phyloP scores from a whole-genome alignment of 2,329 filamentous ascomycete species.

The Kalmusia sp. region DNA sequence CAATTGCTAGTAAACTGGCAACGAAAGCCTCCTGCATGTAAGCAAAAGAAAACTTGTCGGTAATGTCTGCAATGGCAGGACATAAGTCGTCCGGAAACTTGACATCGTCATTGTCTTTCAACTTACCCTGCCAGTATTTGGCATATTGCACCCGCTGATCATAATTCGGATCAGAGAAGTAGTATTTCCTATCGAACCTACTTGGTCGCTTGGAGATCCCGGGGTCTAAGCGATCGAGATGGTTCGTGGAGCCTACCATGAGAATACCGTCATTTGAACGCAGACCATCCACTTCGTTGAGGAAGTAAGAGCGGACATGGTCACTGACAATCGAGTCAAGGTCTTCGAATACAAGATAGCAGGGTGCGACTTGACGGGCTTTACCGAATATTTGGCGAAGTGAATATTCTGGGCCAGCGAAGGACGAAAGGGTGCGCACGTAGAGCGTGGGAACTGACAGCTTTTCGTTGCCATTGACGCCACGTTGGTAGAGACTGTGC shows the following conservation, averaged over 20 bases:
- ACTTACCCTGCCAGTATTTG: constrained; percentile 53
- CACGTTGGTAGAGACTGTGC: constrained; percentile 64
- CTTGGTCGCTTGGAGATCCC: constrained; percentile 61
- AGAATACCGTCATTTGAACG: constrained; percentile 74
- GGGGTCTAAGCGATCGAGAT: constrained; percentile 70
- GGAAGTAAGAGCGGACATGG: constrained; percentile 69
- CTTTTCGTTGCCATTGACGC: constrained; percentile 41
- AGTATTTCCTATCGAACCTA: constrained; percentile 57
- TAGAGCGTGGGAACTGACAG: constrained; percentile 60
- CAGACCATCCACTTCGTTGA: constrained; percentile 76
- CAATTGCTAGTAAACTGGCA: constrained; percentile 47
- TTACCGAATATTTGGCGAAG: constrained; percentile 50
- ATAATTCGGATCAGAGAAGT: constrained; percentile 50
- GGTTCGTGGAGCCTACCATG: constrained; percentile 71
- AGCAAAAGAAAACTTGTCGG: constrained; percentile 54
- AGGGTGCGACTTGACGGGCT: constrained; percentile 69
- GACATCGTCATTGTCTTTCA: constrained; percentile 44
- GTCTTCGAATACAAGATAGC: constrained; percentile 75
- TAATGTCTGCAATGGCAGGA: constrained; percentile 49
- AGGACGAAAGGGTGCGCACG: constrained; percentile 59
- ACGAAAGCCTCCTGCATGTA: constrained; percentile 56
- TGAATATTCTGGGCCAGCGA: constrained; percentile 62
- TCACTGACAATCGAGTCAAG: constrained; percentile 71
- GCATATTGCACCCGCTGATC: constrained; percentile 51
- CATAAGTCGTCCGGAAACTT: constrained; percentile 52